Evolutionary conservation across 257 asterid species (phyloP).

Genomic region (Penstemon newberryi): DNA sequence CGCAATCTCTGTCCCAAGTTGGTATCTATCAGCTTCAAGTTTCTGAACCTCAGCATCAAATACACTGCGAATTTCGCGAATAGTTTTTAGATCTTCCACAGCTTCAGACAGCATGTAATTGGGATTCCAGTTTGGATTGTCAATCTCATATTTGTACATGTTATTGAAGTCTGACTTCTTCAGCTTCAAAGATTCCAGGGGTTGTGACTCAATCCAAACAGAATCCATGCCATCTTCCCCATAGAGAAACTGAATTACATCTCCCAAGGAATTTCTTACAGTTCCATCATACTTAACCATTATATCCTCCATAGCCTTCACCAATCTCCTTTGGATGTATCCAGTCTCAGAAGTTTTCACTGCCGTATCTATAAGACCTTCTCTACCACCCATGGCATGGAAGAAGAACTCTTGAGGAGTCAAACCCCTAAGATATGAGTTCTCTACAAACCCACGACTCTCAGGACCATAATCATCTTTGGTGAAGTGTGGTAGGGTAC

Average conservation of each 20-base stretch:
- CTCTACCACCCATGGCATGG: constrained; percentile 99
- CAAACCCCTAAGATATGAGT: constrained; percentile 93
- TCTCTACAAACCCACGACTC: constrained; percentile 99
- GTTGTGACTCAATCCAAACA: constrained; percentile 97
- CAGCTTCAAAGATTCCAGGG: constrained; percentile 85
- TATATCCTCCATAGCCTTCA: constrained; percentile 99
- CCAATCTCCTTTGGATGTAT: constrained; percentile 93
- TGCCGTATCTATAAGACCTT: constrained; percentile 98
- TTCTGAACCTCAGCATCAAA: constrained; percentile 97
- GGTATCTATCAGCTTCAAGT: constrained; percentile 87
- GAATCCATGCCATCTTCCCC: constrained; percentile 99
- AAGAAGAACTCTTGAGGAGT: constrained; percentile 98
- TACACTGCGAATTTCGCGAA: constrained; percentile 92
- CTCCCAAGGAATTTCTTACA: constrained; percentile 94
- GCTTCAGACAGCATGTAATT: constrained; percentile 84
- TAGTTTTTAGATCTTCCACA: constrained; percentile 83
- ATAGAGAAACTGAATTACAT: constrained; percentile 96
- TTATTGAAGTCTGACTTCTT: constrained; percentile 65
- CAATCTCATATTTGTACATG: constrained; percentile 83
- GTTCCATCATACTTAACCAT: constrained; percentile 99
- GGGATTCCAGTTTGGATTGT: constrained; percentile 81
- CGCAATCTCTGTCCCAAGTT: constrained; percentile 93
- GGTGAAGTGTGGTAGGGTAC: constrained; percentile 94
- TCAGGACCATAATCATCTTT: constrained; percentile 95
- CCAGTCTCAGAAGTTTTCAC: constrained; percentile 99